Evolutionary conservation across 2,329 filamentous ascomycete genomes (phyloP), one percentile per base, ranked within the genome.

Genomic region (Penicillium decumbens): DNA sequence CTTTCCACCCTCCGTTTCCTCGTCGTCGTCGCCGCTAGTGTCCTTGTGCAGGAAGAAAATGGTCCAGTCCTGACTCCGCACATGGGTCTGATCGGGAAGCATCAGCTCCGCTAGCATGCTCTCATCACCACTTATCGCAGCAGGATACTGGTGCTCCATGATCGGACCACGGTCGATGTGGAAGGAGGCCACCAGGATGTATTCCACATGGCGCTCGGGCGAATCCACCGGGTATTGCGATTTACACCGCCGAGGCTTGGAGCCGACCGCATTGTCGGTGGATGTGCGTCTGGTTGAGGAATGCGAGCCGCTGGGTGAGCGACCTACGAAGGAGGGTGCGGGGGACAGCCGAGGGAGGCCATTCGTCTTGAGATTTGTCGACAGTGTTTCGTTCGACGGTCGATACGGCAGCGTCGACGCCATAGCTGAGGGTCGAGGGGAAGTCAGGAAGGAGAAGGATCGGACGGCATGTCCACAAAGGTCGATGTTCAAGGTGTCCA

Each of bases 21-120:
- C 81, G 27, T 90, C 87, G 52, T 95, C 91, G 49, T 88, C 85
- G 43, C 86, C 83, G 52, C 83, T 91, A 3, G 85, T 88, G 68
- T 98, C 93, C 69, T 97, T 97, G 74, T 98, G 93, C 49, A 98
- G 70, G 68, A 98, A 98, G 75, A 98, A 98, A 47, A 97, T 95
- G 37, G 93, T 98, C 93, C 93, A 98, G 69, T 98, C 93, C 72
- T 97, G 91, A 65, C 88, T 92, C 33, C 93, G 83, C 53, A 93
- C 84, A 72, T 98, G 93, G 20, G 92, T 90, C 72, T 97, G 92
- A 71, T 98, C 93, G 0, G 93, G 93, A 68, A 98, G 76, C 93
- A 98, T 98, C 64, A 98, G 81, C 75, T 98, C 93, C 6, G 93
- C 93, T 65, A 98, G 74, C 91, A 97, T 97, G 64, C 95, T 87